Percentiles rank a stretch among this genome's conserved stretches.
These are phyloP conservation scores for Sisymbrium altissimum DNA, from an alignment of 345 rosid genomes.

Conservation along the genomic window DNA sequence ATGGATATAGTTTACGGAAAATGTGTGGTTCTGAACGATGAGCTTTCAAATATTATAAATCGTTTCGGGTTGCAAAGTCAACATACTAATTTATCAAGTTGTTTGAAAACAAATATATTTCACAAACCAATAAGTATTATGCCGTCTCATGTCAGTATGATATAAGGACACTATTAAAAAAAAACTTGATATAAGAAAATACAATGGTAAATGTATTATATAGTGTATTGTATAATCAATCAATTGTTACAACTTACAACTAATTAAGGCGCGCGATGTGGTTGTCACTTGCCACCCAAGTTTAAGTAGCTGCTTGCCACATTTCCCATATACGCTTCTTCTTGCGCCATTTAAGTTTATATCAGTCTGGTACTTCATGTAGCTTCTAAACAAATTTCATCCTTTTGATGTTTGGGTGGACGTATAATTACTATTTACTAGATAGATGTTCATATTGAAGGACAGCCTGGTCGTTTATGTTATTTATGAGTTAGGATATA, in stretches of 20 bases:
- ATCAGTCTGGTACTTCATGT: not conserved
- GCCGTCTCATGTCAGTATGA: constrained; percentile 3
- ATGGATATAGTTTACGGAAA: not conserved
- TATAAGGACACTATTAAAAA: not conserved
- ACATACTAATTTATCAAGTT: too few species aligned
- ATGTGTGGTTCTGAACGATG: constrained; percentile 7
- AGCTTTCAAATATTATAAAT: not conserved
- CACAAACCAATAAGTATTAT: not conserved
- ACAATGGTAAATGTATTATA: not conserved
- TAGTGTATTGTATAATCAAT: not conserved
- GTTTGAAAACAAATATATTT: too few species aligned
- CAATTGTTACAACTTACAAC: not conserved
- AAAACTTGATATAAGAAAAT: not conserved
- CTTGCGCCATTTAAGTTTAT: not conserved
- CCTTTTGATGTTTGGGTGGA: not conserved
- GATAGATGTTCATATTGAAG: not conserved
- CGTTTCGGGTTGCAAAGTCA: constrained; percentile 8
- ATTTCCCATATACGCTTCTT: not conserved
- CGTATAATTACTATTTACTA: not conserved
- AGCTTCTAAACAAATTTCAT: not conserved
- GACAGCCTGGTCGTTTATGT: not conserved
- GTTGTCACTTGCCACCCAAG: not conserved
- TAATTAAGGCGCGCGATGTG: not conserved
- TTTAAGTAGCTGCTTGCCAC: not conserved
- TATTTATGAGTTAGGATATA: not conserved